Percentiles rank a stretch among this genome's conserved stretches.
Evolutionary conservation across 2,329 filamentous ascomycete species (phyloP).

Genomic region (Cryphonectria japonica): DNA sequence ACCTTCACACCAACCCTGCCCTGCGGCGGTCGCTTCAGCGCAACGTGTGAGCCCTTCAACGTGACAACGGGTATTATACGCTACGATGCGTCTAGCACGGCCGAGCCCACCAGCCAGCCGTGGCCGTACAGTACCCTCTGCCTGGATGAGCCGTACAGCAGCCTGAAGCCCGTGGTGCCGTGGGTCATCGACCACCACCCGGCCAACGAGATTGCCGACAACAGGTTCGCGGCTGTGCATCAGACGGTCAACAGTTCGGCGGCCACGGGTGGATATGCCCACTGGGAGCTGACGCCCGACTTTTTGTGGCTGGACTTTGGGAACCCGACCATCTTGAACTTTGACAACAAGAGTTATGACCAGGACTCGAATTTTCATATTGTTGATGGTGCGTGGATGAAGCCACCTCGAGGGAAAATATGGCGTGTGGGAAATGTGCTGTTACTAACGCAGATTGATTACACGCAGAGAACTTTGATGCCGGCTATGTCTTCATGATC

Average conservation of each 20-base stretch:
- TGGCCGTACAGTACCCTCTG: constrained; percentile 18
- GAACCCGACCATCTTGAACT: constrained; percentile 27
- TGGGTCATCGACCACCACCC: constrained; percentile 28
- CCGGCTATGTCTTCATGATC: constrained; percentile 27
- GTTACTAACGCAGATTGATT: neutral
- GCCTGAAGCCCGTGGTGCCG: constrained; percentile 26
- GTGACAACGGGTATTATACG: constrained; percentile 32
- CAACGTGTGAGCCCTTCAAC: constrained; percentile 23
- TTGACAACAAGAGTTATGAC: constrained; percentile 26
- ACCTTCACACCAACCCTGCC: constrained; percentile 18
- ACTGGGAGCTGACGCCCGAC: constrained; percentile 28
- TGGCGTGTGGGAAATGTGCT: neutral
- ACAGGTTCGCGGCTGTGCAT: constrained; percentile 9
- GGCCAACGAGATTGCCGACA: constrained; percentile 23
- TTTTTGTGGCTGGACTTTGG: constrained; percentile 29
- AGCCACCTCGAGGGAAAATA: too few relatives aligned
- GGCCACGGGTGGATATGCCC: constrained; percentile 5
- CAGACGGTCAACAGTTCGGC: constrained; percentile 5
- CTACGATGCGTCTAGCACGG: constrained; percentile 29
- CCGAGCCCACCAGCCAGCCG: constrained; percentile 24
- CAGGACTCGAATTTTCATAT: constrained; percentile 24
- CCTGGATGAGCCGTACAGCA: constrained; percentile 13
- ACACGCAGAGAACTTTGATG: constrained; percentile 20
- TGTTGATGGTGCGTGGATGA: constrained; percentile 18
- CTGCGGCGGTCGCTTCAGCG: constrained; percentile 16